These are phyloP conservation scores for Austroboletus olivaceoglutinosus DNA, from an alignment of 1,284 basidiomycete genomes.

Conservation along the genomic window DNA sequence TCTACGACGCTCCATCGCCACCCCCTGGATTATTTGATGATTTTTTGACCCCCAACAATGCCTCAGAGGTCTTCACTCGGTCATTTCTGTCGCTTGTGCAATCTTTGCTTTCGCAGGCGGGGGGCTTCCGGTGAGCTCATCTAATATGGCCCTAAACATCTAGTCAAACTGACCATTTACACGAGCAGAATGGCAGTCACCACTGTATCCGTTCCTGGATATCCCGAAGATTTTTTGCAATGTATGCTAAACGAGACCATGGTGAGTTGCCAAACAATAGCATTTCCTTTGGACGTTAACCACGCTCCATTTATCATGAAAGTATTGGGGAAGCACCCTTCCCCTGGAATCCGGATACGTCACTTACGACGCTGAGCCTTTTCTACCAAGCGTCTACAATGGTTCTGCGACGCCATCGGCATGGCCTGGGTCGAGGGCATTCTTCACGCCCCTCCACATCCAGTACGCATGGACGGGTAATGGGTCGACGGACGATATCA, in stretches of 20 bases:
- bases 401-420: constrained; percentile 35
- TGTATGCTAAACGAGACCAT: constrained; percentile 17
- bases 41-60: constrained; percentile 33
- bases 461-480: constrained; percentile 44
- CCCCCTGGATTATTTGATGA: constrained; percentile 45
- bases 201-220: constrained; percentile 23
- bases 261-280: constrained; percentile 9
- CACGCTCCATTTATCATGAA: not conserved
- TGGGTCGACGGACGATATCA: constrained; percentile 37
- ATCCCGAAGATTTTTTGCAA: constrained; percentile 17
- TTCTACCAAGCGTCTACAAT: constrained; percentile 45
- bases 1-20: constrained; percentile 43
- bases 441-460: constrained; percentile 48
- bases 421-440: constrained; percentile 47
- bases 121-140: constrained; percentile 26
- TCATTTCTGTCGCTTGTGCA: constrained; percentile 36
- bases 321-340: constrained; percentile 20
- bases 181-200: constrained; percentile 19
- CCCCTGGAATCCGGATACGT: constrained; percentile 27
- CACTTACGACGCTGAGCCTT: constrained; percentile 58
- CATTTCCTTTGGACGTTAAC: not conserved
- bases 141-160: constrained; percentile 16
- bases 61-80: constrained; percentile 34
- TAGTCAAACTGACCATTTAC: not conserved
- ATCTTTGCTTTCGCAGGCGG: constrained; percentile 20